Evolutionary conservation across 1,284 basidiomycete genomes (phyloP), one percentile per base, ranked within the genome.

Genomic region (Irpex sp.): DNA sequence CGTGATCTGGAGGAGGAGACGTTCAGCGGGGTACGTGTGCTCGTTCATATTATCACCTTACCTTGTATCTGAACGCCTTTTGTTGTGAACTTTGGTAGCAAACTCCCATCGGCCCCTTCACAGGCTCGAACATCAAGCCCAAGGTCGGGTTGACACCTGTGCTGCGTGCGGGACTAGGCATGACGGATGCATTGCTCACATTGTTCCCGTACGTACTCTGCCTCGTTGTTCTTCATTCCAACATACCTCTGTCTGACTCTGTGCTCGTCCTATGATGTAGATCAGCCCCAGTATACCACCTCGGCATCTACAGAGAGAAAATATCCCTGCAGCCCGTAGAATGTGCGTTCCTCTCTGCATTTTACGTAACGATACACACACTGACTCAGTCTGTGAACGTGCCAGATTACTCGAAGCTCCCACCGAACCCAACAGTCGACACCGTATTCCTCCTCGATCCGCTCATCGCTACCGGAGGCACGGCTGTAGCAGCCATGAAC

Each of bases 401-500:
- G 57, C 44, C 65, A 91, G 95, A 97, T 76, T 96, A 96, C 77
- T 96, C 94, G 65, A 97, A 97, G 78, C 84, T 98, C 9, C 96
- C 96, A 5, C 78, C 85, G 36, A 78, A 79, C 15, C 88, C 91
- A 0, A 88, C 90, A 0, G 86, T 96, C 5, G 95, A 97, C 72
- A 78, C 86, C 56, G 90, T 96, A 34, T 93, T 89, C 77, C 79
- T 98, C 47, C 82, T 98, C 49, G 96, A 98, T 70, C 93, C 96
- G 3, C 78, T 98, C 51, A 91, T 98, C 70, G 96, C 96, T 0
- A 98, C 96, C 0, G 96, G 96, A 65, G 93, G 93, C n/a, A 97
- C 96, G 2, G 94, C 92, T 4, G 84, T 87, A 64, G 94, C 95
- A 13, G 95, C 95, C 2, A 74, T 97, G 62, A 74, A 83, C 59